A percentile compares a stretch with the other conserved stretches of the same genome.
Evolutionary conservation across 1,139 yeast genomes (phyloP).

Genomic region (Sugiyamaella pinicola): DNA sequence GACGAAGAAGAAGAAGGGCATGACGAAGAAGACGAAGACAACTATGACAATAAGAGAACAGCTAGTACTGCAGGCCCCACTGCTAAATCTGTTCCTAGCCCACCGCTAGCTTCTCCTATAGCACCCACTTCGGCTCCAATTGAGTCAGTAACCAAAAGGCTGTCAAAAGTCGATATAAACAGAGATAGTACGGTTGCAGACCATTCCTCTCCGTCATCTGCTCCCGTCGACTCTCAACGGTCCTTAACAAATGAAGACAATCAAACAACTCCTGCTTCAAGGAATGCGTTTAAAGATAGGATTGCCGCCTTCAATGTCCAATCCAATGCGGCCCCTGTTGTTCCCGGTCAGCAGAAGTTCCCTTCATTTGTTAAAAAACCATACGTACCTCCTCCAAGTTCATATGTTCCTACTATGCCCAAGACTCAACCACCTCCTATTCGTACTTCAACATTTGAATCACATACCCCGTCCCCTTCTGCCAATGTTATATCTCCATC

Average conservation of each 20-base stretch:
- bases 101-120: conserved; percentile 26
- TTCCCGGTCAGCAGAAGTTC: conserved; percentile 42
- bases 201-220: conserved; percentile 7
- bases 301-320: conserved; percentile 49
- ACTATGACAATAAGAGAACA: conserved; percentile 14
- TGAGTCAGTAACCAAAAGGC: conserved; percentile 17
- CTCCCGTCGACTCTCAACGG: conserved; percentile 4
- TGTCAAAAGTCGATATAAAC: conserved; percentile 10
- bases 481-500: conserved; percentile 29
- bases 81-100: background rate
- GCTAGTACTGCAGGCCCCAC: conserved; percentile 18
- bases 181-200: background rate
- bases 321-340: conserved; percentile 47
- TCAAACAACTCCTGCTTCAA: conserved; percentile 19
- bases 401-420: conserved; percentile 41
- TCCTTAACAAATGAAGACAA: conserved; percentile 15
- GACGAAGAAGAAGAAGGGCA: conserved; percentile 24
- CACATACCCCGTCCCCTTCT: conserved; percentile 6
- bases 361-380: conserved; percentile 44
- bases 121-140: conserved; percentile 21
- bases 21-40: conserved; percentile 15
- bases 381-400: conserved; percentile 47
- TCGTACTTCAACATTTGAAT: conserved; percentile 16
- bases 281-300: conserved; percentile 45
- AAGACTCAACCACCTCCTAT: conserved; percentile 30